Conservation (phyloP, 805 yeast species). For the Ogataea trehaloabstinens region DNA sequence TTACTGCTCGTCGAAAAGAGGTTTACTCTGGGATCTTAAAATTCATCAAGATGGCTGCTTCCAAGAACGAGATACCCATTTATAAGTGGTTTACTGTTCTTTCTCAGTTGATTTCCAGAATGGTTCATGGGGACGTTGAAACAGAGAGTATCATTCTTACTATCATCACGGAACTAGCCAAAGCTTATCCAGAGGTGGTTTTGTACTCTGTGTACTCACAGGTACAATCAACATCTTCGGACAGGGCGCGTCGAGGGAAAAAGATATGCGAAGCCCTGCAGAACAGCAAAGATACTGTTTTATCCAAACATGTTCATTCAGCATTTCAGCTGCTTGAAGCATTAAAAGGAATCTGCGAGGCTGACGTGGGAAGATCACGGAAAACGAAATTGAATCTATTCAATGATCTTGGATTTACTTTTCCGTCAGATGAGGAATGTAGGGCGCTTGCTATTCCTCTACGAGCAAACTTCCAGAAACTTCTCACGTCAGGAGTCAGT, state of each 20-base stretch:
- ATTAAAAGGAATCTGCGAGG: conserved; percentile 42
- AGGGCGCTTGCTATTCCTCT: conserved; percentile 68
- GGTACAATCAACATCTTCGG: conserved; percentile 52
- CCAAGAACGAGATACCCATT: conserved; percentile 44
- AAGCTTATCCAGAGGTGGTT: conserved; percentile 74
- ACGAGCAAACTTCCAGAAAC: conserved; percentile 62
- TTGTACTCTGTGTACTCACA: conserved; percentile 83
- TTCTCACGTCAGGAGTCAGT: conserved; percentile 53
- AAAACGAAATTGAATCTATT: conserved; percentile 36
- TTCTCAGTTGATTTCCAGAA: conserved; percentile 81
- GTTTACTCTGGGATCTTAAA: conserved; percentile 47
- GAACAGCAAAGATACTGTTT: conserved; percentile 13
- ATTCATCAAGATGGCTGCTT: conserved; percentile 42
- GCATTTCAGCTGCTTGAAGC: conserved; percentile 39
- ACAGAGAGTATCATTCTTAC: conserved; percentile 55
- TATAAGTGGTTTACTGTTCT: conserved; percentile 78
- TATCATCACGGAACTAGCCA: conserved; percentile 57
- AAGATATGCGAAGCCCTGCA: conserved; percentile 38
- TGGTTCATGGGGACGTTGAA: conserved; percentile 57
- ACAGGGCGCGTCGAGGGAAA: conserved; percentile 46
- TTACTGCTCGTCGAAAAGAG: conserved; percentile 31
- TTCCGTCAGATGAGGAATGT: conserved; percentile 28
- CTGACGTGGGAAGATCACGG: conserved; percentile 35
- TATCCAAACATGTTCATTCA: conserved; percentile 23
- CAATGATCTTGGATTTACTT: conserved; percentile 40